A percentile compares a stretch with the other conserved stretches of the same genome.
Evolutionary conservation across 2,329 filamentous ascomycete genomes (phyloP).

Genomic region (Nannizziopsis barbatae): DNA sequence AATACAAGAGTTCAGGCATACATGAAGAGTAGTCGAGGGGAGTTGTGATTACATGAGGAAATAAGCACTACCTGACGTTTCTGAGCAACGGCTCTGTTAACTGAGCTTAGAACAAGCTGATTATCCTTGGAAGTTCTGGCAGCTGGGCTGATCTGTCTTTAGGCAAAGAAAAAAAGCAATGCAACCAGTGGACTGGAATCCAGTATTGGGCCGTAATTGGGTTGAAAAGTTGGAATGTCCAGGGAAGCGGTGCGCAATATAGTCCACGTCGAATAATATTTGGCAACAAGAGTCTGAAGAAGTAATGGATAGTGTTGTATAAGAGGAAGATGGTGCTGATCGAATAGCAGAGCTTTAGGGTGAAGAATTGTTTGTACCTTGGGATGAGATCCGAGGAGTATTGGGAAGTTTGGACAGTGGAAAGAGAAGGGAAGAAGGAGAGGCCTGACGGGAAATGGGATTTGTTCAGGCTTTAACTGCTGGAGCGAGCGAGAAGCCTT

Average conservation of each 20-base stretch:
- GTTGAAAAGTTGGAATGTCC: conserved; percentile 6
- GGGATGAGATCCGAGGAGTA: conserved; percentile 4
- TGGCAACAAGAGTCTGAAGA: conserved; percentile 2
- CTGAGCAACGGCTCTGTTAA: conserved; percentile 15
- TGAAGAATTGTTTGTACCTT: neutral
- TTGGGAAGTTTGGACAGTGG: neutral
- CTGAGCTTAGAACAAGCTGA: conserved; percentile 20
- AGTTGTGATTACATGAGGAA: conserved; percentile 21
- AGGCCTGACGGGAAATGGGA: conserved; percentile 10
- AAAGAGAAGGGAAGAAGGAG: conserved; percentile 6
- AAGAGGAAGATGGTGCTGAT: conserved; percentile 4
- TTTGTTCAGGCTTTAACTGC: conserved; percentile 15
- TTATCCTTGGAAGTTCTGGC: conserved; percentile 11
- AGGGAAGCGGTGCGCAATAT: conserved; percentile 4
- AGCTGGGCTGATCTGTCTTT: conserved; percentile 8
- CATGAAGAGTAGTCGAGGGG: conserved; percentile 16
- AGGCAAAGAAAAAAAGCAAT: conserved; percentile 12
- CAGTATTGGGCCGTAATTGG: conserved; percentile 12
- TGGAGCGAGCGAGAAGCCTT: neutral
- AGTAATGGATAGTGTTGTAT: neutral
- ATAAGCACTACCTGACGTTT: conserved; percentile 35
- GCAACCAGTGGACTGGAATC: conserved; percentile 14
- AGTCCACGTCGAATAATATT: conserved; percentile 9
- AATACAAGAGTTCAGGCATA: conserved; percentile 12
- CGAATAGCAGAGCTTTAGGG: conserved; percentile 19